phyloP scores from a whole-genome alignment of 1,284 basidiomycete genomes.

The Cystobasidium slooffiae region DNA sequence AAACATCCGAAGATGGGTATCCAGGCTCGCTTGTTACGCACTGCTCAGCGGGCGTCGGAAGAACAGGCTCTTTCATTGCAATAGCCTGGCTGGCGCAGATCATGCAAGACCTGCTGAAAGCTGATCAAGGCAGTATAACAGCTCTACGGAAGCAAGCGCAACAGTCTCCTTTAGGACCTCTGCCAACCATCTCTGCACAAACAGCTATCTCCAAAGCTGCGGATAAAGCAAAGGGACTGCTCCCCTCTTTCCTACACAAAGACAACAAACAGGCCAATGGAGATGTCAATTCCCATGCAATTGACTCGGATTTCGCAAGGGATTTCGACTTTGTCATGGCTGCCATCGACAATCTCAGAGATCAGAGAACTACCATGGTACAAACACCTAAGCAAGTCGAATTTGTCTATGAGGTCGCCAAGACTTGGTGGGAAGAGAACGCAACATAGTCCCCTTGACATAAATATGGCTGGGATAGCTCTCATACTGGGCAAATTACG shows the following conservation, averaged over 20 bases:
- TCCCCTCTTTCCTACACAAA: slow-evolving; percentile 29
- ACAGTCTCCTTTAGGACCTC: slow-evolving; percentile 35
- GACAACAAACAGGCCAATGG: not conserved
- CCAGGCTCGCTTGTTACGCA: slow-evolving; percentile 71
- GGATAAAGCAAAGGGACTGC: not conserved
- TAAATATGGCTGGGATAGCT: too few relatives aligned
- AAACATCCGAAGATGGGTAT: slow-evolving; percentile 9
- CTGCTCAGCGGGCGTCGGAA: slow-evolving; percentile 64
- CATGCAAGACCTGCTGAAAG: slow-evolving; percentile 7
- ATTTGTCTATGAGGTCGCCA: slow-evolving; percentile 65
- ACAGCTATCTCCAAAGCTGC: not conserved
- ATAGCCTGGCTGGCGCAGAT: slow-evolving; percentile 63
- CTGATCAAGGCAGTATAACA: not conserved
- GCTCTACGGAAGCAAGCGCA: not conserved
- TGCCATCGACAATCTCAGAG: slow-evolving; percentile 75
- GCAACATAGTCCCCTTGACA: not conserved
- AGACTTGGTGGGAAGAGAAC: slow-evolving; percentile 17
- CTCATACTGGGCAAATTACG: too few relatives aligned
- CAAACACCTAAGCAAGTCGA: slow-evolving; percentile 70
- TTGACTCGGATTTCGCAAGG: too few relatives aligned
- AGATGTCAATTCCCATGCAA: not conserved
- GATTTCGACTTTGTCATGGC: slow-evolving; percentile 66
- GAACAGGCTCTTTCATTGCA: slow-evolving; percentile 63
- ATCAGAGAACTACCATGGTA: slow-evolving; percentile 80
- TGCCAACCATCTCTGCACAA: not conserved